Conservation (phyloP, 768 basidiomycete genomes). For the Macrolepiota fuliginosa region DNA sequence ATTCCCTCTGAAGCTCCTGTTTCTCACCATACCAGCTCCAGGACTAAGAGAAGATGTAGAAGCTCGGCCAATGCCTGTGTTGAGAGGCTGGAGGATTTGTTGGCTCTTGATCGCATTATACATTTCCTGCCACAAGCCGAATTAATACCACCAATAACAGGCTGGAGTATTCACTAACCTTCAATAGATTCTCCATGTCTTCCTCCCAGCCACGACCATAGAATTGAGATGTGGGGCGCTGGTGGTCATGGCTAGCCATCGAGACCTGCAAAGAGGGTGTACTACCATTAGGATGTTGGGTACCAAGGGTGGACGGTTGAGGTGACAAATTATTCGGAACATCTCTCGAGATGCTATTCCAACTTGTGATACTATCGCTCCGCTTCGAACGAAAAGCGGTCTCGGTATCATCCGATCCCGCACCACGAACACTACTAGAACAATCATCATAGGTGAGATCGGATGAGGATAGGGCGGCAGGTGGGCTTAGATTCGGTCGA, state of each 20-base stretch:
- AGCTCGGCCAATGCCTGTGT: conserved; percentile 40
- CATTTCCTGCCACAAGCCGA: conserved; percentile 66
- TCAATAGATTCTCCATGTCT: conserved; percentile 85
- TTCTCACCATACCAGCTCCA: conserved; percentile 53
- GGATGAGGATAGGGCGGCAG: conserved; percentile 48
- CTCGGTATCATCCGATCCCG: conserved; percentile 58
- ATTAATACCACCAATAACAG: background rate
- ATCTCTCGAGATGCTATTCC: conserved; percentile 75
- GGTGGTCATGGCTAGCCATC: conserved; percentile 29
- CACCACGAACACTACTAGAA: conserved; percentile 53
- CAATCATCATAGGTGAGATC: conserved; percentile 69
- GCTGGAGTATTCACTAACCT: conserved; percentile 26
- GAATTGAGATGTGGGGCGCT: conserved; percentile 25
- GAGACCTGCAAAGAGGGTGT: conserved; percentile 62
- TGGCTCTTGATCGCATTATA: conserved; percentile 89
- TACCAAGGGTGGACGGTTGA: conserved; percentile 26
- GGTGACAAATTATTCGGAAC: conserved; percentile 35
- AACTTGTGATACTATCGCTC: conserved; percentile 82
- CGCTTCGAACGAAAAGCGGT: conserved; percentile 59
- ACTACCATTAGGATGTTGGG: conserved; percentile 53
- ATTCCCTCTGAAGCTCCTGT: conserved; percentile 63
- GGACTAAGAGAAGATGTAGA: conserved; percentile 60
- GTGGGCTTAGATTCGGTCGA: conserved; percentile 41
- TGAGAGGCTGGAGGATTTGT: conserved; percentile 83
- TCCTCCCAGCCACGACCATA: conserved; percentile 77